phyloP scores from a whole-genome alignment of 768 basidiomycete species.

The Lenzites betulinus region DNA sequence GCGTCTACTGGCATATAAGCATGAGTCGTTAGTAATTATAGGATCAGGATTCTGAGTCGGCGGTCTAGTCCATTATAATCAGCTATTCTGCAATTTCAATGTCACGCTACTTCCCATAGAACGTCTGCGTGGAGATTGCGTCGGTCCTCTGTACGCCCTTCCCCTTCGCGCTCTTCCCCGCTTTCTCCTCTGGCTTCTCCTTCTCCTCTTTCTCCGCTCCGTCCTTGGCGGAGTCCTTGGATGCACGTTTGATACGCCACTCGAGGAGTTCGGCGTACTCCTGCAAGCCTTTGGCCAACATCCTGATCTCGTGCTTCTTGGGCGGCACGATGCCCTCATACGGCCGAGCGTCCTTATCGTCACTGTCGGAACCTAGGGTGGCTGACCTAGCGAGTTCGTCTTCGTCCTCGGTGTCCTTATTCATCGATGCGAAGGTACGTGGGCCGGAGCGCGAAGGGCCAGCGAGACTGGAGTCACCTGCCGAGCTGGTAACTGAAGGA shows the following conservation, averaged over 20 bases:
- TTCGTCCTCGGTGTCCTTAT: constrained; percentile 9
- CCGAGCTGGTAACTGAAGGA: constrained; percentile 8
- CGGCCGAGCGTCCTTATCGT: constrained; percentile 18
- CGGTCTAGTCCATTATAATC: too few relatives aligned
- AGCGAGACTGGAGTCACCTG: not conserved
- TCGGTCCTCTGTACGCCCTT: not conserved
- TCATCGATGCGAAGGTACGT: constrained; percentile 7
- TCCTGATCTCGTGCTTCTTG: constrained; percentile 39
- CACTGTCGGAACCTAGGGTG: constrained; percentile 11
- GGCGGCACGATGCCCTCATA: constrained; percentile 23
- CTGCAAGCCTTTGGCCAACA: constrained; percentile 53
- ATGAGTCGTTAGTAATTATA: too few relatives aligned
- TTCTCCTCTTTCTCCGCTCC: not conserved
- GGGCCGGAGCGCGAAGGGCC: not conserved
- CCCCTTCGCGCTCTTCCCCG: constrained; percentile 13
- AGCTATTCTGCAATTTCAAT: not conserved
- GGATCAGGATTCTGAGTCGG: too few relatives aligned
- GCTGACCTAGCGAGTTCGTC: constrained; percentile 2
- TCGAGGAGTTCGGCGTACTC: constrained; percentile 63
- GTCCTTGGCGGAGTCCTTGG: constrained; percentile 29
- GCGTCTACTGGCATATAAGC: too few relatives aligned
- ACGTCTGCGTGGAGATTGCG: constrained; percentile 15
- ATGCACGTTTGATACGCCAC: constrained; percentile 49
- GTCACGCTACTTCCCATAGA: constrained; percentile 18
- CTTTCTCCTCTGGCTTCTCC: too few relatives aligned